Evolutionary conservation across 2,329 filamentous ascomycete species (phyloP).

Genomic region (Chaetomium sp.): DNA sequence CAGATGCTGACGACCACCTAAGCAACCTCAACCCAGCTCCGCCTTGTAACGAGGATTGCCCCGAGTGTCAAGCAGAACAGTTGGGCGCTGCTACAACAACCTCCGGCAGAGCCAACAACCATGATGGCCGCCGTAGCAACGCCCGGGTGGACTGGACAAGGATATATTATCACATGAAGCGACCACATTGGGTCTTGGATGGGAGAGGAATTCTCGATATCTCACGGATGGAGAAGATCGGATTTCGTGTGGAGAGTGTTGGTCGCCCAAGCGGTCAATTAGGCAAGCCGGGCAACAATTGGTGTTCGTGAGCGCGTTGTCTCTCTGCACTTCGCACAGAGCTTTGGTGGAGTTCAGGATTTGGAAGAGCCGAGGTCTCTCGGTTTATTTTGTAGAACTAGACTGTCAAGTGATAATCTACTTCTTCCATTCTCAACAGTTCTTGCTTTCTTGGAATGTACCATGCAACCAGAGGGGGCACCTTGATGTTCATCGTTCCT

Average conservation of each 20-base stretch:
- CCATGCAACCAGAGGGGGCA: not conserved
- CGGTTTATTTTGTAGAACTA: not conserved
- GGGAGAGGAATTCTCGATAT: slow-evolving; percentile 14
- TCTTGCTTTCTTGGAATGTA: not conserved
- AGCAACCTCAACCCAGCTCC: slow-evolving; percentile 2
- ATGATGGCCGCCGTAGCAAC: not conserved
- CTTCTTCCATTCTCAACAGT: not conserved
- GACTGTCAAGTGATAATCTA: not conserved
- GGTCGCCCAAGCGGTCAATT: not conserved
- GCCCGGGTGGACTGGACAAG: slow-evolving; percentile 6
- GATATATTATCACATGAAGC: slow-evolving; percentile 12
- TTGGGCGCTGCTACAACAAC: not conserved
- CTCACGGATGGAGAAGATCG: slow-evolving; percentile 11
- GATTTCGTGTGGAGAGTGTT: slow-evolving; percentile 16
- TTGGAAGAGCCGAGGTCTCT: not conserved
- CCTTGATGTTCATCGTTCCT: not conserved
- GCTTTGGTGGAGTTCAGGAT: not conserved
- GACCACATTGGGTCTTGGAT: slow-evolving; percentile 10
- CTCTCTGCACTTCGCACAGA: not conserved
- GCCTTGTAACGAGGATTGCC: slow-evolving; percentile 2
- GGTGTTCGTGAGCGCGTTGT: not conserved
- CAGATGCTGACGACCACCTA: not conserved
- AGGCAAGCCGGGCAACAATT: not conserved
- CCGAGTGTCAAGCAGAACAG: not conserved
- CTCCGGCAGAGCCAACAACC: no score